Base-by-base conservation (phyloP, 192 early-diverging fungal genomes). In the Lobosporangium transversale region DNA sequence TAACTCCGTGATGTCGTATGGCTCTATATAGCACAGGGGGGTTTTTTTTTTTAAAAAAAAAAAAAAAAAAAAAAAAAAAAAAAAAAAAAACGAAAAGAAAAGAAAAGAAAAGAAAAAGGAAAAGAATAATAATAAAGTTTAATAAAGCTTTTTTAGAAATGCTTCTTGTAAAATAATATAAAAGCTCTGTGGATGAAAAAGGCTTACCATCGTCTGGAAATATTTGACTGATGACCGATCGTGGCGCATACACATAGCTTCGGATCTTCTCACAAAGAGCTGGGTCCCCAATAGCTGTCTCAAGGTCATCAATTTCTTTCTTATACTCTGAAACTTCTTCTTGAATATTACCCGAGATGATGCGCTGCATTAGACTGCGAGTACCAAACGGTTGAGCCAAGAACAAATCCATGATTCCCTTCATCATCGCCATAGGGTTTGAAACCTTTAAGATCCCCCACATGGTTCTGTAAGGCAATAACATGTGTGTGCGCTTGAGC, bases 371-470 rank as follows among this genome's bases (percentile, higher is more conserved):
- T 37, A 88, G 56, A 51, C 85, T 86, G 31, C 68, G 73, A 17
- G 68, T 70, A 17, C 87, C 87, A 70, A 88, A 86, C 4, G 87
- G 87, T 35, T 88, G 87, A 9, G 87, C 84, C 53, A 88, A 51
- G 56, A 88, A 88, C 29, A 88, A 43, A 63, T 88, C 84, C 54
- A 88, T 58, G 12, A 86, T 66, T 21, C 83, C 84, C 31, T 81
- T 88, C 58, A 88, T 78, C 80, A 88, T 80, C 0, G 64, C 61
- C 70, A 88, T 74, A 5, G 87, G 87, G 49, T 88, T 88, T 3
- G 84, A 88, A 14, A 84, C 29, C 45, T 84, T 85, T 43, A 88
- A 61, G 27, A 86, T 63, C 18, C 70, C 68, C 47, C 81, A 79
- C 49, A 88, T 78, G 10, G 83, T 65, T 29, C 78, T 57, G 62